Percentiles rank a stretch among this genome's conserved stretches.
These are phyloP conservation scores for Rhodosporidiobolus sp. DNA, from an alignment of 768 basidiomycete genomes.

Conservation along the genomic window DNA sequence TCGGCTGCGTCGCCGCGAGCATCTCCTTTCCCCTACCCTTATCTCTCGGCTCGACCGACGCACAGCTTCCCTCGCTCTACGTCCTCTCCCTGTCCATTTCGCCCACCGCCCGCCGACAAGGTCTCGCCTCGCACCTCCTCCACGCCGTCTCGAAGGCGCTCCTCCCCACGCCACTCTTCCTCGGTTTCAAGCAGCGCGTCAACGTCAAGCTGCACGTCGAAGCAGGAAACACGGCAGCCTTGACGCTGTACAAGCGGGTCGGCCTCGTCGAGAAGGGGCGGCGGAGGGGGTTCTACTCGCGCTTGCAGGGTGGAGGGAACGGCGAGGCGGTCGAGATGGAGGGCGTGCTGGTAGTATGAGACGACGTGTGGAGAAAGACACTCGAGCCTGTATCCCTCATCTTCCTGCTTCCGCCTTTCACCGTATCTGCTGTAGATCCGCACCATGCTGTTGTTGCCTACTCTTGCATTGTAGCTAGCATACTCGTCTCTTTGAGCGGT, in stretches of 20 bases:
- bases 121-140: constrained; percentile 7
- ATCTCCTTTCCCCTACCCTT: background rate
- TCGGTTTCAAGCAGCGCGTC: background rate
- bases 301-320: background rate
- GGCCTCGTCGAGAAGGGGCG: constrained; percentile 1
- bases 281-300: constrained; percentile 6
- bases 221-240: background rate
- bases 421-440: too few relatives aligned
- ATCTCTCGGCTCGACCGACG: background rate
- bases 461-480: too few relatives aligned
- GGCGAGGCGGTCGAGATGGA: constrained; percentile 20
- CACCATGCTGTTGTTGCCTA: too few relatives aligned
- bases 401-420: too few relatives aligned
- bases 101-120: background rate
- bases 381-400: too few relatives aligned
- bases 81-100: constrained; percentile 20
- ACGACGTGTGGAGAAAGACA: too few relatives aligned
- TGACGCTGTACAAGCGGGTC: background rate
- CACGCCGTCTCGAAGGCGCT: background rate
- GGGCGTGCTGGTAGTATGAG: constrained; percentile 1
- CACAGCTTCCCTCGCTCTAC: background rate
- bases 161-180: background rate
- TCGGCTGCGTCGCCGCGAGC: constrained; percentile 9
- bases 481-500: too few relatives aligned
- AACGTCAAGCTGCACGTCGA: constrained; percentile 20